These are phyloP conservation scores for Coemansia sp. DNA, from an alignment of 192 early-diverging fungal genomes.

Conservation along the genomic window DNA sequence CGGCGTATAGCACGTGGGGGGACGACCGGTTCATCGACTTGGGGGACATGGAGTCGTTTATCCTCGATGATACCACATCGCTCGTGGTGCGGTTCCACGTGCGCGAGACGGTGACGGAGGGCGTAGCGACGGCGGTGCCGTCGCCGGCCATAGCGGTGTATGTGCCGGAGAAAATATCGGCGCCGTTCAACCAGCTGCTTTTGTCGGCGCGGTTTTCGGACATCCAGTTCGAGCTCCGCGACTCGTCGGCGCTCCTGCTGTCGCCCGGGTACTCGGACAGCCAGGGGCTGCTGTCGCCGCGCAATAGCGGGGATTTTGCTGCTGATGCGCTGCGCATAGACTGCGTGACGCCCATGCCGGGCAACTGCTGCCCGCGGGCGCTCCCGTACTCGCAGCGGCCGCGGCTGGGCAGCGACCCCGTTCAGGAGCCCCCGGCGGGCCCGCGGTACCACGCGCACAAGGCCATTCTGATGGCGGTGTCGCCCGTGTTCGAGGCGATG, in stretches of 20 bases:
- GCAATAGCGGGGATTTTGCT: constrained; percentile 29
- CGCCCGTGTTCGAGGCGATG: constrained; percentile 57
- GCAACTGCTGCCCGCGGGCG: constrained; percentile 29
- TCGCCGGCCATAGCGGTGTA: constrained; percentile 45
- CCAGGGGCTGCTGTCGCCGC: constrained; percentile 17
- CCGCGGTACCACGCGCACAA: constrained; percentile 55
- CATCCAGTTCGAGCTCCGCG: constrained; percentile 50
- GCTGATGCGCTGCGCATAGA: constrained; percentile 30
- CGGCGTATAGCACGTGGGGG: constrained; percentile 48
- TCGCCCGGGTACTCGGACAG: constrained; percentile 26
- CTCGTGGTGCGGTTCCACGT: constrained; percentile 49
- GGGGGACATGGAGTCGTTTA: constrained; percentile 31
- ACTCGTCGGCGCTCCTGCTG: constrained; percentile 35
- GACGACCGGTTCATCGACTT: constrained; percentile 47
- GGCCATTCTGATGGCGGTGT: constrained; percentile 52
- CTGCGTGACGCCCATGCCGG: constrained; percentile 48
- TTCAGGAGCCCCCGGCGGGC: background rate
- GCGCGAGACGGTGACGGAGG: constrained; percentile 37
- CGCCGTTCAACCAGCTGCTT: constrained; percentile 50
- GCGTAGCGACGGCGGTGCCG: constrained; percentile 24
- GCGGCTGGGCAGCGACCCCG: constrained; percentile 11
- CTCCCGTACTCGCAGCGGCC: constrained; percentile 32
- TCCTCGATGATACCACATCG: constrained; percentile 40
- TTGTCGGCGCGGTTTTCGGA: constrained; percentile 50
- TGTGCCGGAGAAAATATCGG: constrained; percentile 47